Evolutionary conservation across 345 rosid genomes (phyloP), one percentile per base, ranked within the genome.

Genomic region (Arabidopsis arenosa): DNA sequence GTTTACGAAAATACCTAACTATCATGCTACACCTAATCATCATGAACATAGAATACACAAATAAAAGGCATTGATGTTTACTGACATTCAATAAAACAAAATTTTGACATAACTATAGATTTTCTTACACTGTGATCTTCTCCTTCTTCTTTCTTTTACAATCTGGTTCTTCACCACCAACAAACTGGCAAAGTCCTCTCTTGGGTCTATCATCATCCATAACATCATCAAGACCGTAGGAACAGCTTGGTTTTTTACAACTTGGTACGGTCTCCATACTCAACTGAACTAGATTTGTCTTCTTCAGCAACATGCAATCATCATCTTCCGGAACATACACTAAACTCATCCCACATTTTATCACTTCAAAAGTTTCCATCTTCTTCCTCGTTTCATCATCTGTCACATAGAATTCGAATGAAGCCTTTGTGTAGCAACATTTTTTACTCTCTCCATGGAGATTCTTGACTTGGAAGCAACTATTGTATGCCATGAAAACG

Each of bases 271-370:
- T 45, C 60, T 13, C 55, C 21, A 17, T 45, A 63, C 66, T 45
- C 45, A 37, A 0, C 37, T 63, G 70, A 70, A 70, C 53, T 26
- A 45, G 18, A 55, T 70, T 70, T 45, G 53, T 63, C 75, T 76
- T 76, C 66, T 76, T 70, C 17, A 76, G 1, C 23, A 70, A 63
- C 35, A 45, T 54, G 55, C 71, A 63, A 6, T 40, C 59, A 17
- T 70, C 75, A 54, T 63, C 75, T 26, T 70, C 66, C 63, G 64
- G 71, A 70, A 43, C 66, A 66, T 78, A 72, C 44, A 80, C 57
- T 65, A 75, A 48, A 75, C 69, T 58, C 66, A 80, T 63, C 33
- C 83, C 83, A 75, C 74, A 70, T 62, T 72, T 64, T 10, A 68
- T 66, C 39, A 80, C 73, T 37, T 70, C 75, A 56, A 73, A 76